These are phyloP conservation scores for Pseudovirgaria hyperparasitica DNA, from an alignment of 2,329 filamentous ascomycete species.

Conservation along the genomic window DNA sequence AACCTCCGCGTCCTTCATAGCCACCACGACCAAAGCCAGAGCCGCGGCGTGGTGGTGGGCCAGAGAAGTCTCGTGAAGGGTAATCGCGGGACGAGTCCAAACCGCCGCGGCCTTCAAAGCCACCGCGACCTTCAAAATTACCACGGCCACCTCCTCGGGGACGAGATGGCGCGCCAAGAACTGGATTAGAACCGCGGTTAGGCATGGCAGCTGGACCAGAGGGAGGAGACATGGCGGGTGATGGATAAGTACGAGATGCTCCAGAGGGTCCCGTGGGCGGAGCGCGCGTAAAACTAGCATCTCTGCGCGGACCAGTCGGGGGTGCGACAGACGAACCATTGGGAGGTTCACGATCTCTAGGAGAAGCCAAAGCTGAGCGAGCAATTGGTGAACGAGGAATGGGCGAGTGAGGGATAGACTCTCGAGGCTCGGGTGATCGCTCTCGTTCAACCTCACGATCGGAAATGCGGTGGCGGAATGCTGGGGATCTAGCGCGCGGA, in stretches of 20 bases:
- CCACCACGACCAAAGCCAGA: constrained; percentile 18
- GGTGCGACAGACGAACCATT: constrained; percentile 20
- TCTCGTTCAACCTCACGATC: constrained; percentile 16
- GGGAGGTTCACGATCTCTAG: constrained; percentile 9
- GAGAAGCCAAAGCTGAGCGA: too few relatives aligned
- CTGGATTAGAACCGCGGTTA: constrained; percentile 19
- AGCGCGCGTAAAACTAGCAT: constrained; percentile 19
- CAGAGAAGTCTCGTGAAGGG: constrained; percentile 20
- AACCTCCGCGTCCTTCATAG: constrained; percentile 18
- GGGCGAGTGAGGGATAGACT: constrained; percentile 14
- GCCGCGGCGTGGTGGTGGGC: constrained; percentile 20
- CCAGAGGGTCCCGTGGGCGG: constrained; percentile 28
- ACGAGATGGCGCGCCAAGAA: constrained; percentile 26
- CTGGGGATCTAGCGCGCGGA: constrained; percentile 17
- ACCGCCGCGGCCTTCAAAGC: constrained; percentile 5
- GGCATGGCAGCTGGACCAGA: constrained; percentile 23
- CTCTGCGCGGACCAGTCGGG: constrained; percentile 25
- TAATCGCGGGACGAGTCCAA: constrained; percentile 18
- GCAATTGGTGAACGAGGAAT: too few relatives aligned
- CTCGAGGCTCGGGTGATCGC: constrained; percentile 22
- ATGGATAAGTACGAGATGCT: constrained; percentile 21
- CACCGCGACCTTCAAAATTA: constrained; percentile 15
- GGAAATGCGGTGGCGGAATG: constrained; percentile 15
- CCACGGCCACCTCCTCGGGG: constrained; percentile 28
- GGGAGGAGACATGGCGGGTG: constrained; percentile 26